A percentile compares a stretch with the other conserved stretches of the same genome.
These are phyloP conservation scores for Cryptococcus sp. DNA, from an alignment of 1,284 basidiomycete genomes.

Conservation along the genomic window DNA sequence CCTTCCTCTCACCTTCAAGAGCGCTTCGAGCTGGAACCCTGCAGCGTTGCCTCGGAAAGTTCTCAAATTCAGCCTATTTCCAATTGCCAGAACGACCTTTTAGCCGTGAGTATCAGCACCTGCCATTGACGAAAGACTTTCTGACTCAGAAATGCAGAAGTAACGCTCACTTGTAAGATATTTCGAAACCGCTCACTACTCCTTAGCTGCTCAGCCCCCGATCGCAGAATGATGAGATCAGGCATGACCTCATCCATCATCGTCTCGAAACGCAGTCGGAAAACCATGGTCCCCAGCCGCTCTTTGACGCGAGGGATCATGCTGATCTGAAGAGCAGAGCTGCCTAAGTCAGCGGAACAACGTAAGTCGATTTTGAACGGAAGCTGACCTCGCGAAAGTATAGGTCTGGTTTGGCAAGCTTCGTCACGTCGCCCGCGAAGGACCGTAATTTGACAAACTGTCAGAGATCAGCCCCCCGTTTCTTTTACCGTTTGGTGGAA, in stretches of 20 bases:
- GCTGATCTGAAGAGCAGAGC: constrained; percentile 62
- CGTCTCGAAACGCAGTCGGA: constrained; percentile 74
- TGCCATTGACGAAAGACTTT: not conserved
- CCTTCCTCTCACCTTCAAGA: constrained; percentile 66
- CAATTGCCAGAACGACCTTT: constrained; percentile 70
- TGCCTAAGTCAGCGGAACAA: not conserved
- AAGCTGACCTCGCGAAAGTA: constrained; percentile 70
- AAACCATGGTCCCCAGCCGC: constrained; percentile 78
- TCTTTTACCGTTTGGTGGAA: not conserved
- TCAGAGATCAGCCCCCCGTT: not conserved
- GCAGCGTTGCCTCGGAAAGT: constrained; percentile 78
- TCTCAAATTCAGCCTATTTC: constrained; percentile 78
- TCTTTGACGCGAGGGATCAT: constrained; percentile 71
- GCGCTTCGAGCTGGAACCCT: constrained; percentile 78
- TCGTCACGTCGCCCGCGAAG: constrained; percentile 64
- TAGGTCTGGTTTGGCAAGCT: constrained; percentile 78
- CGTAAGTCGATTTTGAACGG: not conserved
- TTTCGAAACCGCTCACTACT: constrained; percentile 67
- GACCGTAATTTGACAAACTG: constrained; percentile 66
- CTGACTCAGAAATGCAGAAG: not conserved
- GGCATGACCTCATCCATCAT: constrained; percentile 82
- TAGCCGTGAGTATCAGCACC: not conserved
- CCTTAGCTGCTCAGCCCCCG: constrained; percentile 74
- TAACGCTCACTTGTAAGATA: constrained; percentile 64
- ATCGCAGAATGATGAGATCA: constrained; percentile 73